Base-by-base conservation (phyloP, 345 rosid genomes). In the Melastoma malabathricum region DNA sequence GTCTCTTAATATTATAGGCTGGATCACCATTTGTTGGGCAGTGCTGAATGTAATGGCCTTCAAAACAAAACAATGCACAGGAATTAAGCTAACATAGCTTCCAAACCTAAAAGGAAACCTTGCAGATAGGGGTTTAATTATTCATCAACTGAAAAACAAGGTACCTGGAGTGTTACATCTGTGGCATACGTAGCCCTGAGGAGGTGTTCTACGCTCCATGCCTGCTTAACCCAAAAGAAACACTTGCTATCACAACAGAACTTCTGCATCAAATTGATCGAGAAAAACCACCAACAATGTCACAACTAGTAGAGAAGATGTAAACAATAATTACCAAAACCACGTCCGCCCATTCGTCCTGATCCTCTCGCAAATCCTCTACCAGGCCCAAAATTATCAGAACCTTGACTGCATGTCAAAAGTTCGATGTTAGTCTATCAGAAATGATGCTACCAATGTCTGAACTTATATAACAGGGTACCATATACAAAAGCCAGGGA, bases 11-110 rank as follows among this genome's bases (percentile, higher is more conserved):
- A 70, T 93, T 95, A 54, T 65, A 93, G 59, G 47, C 79, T 15
- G 99, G 99, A 68, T 93, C 97, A 46, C 99, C 97, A 63, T 93
- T 93, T 47, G 99, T 93, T 47, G 99, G 95, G 47, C 97, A 93
- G 59, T 93, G 99, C 75, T 93, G 99, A 60, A 93, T 93, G 68
- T 82, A 88, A 75, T 93, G 99, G 18, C 99, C 99, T 92, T 76
- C 58, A 54, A 20, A 17, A 43, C 55, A 58, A 19, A 10, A 10
- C 20, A 44, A 51, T 10, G 56, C 2, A 48, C 29, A 50, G 44
- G 54, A 34, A 34, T 34, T 34, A 34, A 34, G 41, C 41, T 34
- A 34, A 6, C 2, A 6, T 34, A 34, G 10, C 8, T 15, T 16
- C 38, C 46, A 46, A 1, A 5, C 2, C 15, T 19, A 13, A 9